These are phyloP conservation scores for Diaporthe citrichinensis DNA, from an alignment of 2,329 filamentous ascomycete species.

Conservation along the genomic window DNA sequence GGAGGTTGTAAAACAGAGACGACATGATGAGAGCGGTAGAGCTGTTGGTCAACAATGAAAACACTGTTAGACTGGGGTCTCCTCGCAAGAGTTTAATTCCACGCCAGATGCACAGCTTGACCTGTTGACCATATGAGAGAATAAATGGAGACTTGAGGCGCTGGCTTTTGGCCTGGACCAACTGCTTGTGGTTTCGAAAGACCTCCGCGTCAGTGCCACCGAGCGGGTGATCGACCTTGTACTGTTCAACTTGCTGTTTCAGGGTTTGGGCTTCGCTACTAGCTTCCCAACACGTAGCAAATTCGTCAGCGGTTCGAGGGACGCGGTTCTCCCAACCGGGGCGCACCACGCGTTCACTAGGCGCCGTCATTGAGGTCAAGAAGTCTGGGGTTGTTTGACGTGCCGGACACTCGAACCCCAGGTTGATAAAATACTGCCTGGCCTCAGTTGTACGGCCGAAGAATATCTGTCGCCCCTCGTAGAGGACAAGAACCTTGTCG, in stretches of 20 bases:
- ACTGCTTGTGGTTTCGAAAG: slow-evolving; percentile 68
- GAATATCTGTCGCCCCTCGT: slow-evolving; percentile 74
- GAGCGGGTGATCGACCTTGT: slow-evolving; percentile 67
- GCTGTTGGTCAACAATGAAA: slow-evolving; percentile 78
- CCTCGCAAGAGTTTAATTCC: slow-evolving; percentile 83
- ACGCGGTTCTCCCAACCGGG: slow-evolving; percentile 68
- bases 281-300: slow-evolving; percentile 70
- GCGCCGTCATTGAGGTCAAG: slow-evolving; percentile 78
- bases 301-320: slow-evolving; percentile 73
- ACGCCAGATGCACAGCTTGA: slow-evolving; percentile 84
- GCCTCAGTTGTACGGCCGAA: slow-evolving; percentile 73
- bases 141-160: slow-evolving; percentile 85
- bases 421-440: slow-evolving; percentile 74
- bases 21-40: slow-evolving; percentile 83
- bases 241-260: slow-evolving; percentile 68
- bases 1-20: slow-evolving; percentile 85
- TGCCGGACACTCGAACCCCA: slow-evolving; percentile 77
- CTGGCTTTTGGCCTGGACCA: slow-evolving; percentile 69
- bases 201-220: slow-evolving; percentile 67
- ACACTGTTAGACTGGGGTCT: slow-evolving; percentile 81
- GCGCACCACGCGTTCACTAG: slow-evolving; percentile 68
- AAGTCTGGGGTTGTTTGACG: slow-evolving; percentile 82
- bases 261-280: slow-evolving; percentile 65
- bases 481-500: slow-evolving; percentile 71
- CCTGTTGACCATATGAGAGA: slow-evolving; percentile 81